Evolutionary conservation across 176 grass and related monocot species (phyloP), one percentile per base, ranked within the genome.

Genomic region (Canna indica): DNA sequence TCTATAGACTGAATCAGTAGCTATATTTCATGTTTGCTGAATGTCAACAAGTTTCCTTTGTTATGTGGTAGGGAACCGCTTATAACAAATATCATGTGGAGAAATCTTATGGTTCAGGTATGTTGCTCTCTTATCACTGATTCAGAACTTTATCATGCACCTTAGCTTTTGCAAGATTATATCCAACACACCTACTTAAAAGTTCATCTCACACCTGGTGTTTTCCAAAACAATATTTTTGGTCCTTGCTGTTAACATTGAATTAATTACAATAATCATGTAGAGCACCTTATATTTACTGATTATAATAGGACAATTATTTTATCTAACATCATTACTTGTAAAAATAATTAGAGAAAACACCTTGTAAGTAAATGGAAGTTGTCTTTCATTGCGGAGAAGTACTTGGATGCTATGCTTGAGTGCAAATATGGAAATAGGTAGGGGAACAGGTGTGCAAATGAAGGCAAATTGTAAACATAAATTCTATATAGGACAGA

Each of bases 31-130:
- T 63, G 59, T 36, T 66, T 66, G 34, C 36, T 59, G 24, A 59
- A 33, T 38, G 6, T 38, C 24, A 34, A 66, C 12, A 6, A 18
- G 2, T 73, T 20, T 73, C 26, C 15, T 32, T 15, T 70, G 15
- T 66, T 82, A 38, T 76, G 68, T 78, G 52, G 18, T 74, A 97
- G 94, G 77, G 94, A 97, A 65, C 84, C 94, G 38, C 77, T 97
- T 72, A 73, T 97, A 76, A 90, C 94, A 81, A 97, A 97, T 87
- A 90, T 97, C 72, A 97, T 97, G 94, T 97, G 89, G 94, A 92
- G 89, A 72, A 99, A 99, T 73, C 79, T 93, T 73, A 72, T 99
- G 57, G 88, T 99, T 47, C 91, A 92, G 94, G 94, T 90, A 81
- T 77, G 70, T 65, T 72, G 29, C 33, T 62, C 29, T 31, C 24